These are phyloP conservation scores for Volutella citrinella DNA, from an alignment of 2,329 filamentous ascomycete genomes.

Conservation along the genomic window DNA sequence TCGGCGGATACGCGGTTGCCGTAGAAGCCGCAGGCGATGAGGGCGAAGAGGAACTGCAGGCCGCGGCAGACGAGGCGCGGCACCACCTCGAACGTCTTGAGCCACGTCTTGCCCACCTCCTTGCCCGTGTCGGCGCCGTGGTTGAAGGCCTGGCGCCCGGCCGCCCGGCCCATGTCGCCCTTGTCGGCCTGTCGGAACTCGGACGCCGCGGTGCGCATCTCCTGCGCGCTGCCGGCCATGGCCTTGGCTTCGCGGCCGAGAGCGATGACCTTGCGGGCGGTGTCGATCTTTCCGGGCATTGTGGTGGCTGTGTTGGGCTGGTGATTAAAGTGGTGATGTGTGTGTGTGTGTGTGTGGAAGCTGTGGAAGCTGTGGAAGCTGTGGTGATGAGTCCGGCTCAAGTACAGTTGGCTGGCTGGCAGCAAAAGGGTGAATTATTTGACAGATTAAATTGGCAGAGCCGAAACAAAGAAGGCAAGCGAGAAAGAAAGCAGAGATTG, in stretches of 20 bases:
- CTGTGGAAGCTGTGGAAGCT: too few relatives aligned
- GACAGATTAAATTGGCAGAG: too few relatives aligned
- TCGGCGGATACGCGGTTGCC: slow-evolving; percentile 52
- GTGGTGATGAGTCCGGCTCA: too few relatives aligned
- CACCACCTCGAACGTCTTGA: slow-evolving; percentile 45
- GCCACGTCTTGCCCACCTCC: slow-evolving; percentile 40
- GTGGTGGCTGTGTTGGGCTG: too few relatives aligned
- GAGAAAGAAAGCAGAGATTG: too few relatives aligned
- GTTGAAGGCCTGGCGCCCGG: slow-evolving; percentile 31
- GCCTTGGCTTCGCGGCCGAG: slow-evolving; percentile 27
- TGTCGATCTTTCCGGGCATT: too few relatives aligned
- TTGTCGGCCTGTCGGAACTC: slow-evolving; percentile 33
- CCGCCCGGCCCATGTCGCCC: slow-evolving; percentile 30
- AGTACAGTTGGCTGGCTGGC: too few relatives aligned
- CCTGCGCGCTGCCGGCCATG: slow-evolving; percentile 22
- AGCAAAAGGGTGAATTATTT: too few relatives aligned
- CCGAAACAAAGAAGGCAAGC: too few relatives aligned
- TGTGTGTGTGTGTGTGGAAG: too few relatives aligned
- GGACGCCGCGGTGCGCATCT: too few relatives aligned
- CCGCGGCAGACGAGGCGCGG: slow-evolving; percentile 56
- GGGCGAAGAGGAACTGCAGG: slow-evolving; percentile 66
- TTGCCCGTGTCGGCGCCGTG: slow-evolving; percentile 37
- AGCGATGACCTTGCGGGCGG: slow-evolving; percentile 32
- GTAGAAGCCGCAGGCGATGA: slow-evolving; percentile 69
- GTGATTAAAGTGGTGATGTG: too few relatives aligned